These are phyloP conservation scores for Coemansia sp. DNA, from an alignment of 192 early-diverging fungal species.

Conservation along the genomic window DNA sequence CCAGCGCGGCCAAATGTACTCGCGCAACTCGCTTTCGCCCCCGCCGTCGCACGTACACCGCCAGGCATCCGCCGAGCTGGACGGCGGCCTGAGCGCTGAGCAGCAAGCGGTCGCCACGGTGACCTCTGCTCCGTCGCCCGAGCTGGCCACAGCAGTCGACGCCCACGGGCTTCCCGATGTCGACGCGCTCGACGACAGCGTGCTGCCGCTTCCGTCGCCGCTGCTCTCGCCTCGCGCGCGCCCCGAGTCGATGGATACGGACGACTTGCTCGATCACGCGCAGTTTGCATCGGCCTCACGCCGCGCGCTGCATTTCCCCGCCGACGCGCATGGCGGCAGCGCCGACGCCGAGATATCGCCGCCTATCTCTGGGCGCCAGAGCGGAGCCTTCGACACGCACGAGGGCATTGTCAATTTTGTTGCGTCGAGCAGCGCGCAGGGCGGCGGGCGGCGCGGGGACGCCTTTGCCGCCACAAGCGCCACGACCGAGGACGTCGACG, in stretches of 20 bases:
- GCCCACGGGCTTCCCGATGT: too few relatives aligned
- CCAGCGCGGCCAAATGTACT: conserved; percentile 5
- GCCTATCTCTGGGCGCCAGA: conserved; percentile 9
- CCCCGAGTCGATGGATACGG: conserved; percentile 30
- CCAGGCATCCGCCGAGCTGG: too few relatives aligned
- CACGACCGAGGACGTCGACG: conserved; percentile 1
- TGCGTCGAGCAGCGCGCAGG: background rate
- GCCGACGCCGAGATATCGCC: conserved; percentile 8
- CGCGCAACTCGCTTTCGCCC: conserved; percentile 19
- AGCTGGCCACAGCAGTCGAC: background rate
- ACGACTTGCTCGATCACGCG: conserved; percentile 14
- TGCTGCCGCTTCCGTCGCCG: conserved; percentile 36
- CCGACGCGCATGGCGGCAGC: background rate
- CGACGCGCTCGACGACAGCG: conserved; percentile 10
- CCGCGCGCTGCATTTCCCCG: conserved; percentile 10
- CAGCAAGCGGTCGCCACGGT: too few relatives aligned
- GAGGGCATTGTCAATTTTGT: conserved; percentile 2
- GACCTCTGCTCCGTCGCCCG: background rate
- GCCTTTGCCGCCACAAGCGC: background rate
- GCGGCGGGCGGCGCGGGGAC: too few relatives aligned
- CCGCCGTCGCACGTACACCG: conserved; percentile 7
- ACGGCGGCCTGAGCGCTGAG: too few relatives aligned
- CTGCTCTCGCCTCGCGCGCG: conserved; percentile 39
- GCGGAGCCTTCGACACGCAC: conserved; percentile 8
- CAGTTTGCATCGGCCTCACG: conserved; percentile 1